Evolutionary conservation across 345 rosid species (phyloP), one percentile per base, ranked within the genome.

Genomic region (Lumnitzera littorea): DNA sequence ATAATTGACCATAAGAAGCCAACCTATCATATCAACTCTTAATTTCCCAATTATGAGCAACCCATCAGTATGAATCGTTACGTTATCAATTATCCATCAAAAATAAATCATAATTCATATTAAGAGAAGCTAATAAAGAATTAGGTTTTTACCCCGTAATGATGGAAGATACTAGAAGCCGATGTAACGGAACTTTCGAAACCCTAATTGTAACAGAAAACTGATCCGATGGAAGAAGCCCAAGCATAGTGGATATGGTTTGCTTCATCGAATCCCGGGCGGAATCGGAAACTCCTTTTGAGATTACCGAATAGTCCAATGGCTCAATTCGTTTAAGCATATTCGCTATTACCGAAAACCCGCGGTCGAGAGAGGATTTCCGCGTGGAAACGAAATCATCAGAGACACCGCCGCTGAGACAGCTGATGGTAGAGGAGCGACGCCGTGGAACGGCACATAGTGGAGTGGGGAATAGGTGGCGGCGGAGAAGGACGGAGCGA

Each of bases 181-280:
- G 86, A 60, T 80, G 72, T 0, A 91, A 79, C 51, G 95, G 92
- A 36, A 75, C 80, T 48, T 74, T 72, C 13, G 86, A 85, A 54
- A 91, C 70, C 46, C 72, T 73, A 51, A 91, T 68, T 52, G 78
- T 76, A 54, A 88, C 86, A 50, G 84, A 62, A 73, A 91, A 88
- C 16, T 85, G 89, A 70, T 83, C 85, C 7, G 96, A 91, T 13
- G 98, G 98, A 17, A 91, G 91, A 56, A 91, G 80, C 3, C 98
- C 98, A 1, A 91, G 87, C 96, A 91, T 91, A 20, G 92, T 67
- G 0, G 96, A 88, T 36, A 91, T 84, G 63, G 98, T 88, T 78
- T 82, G 89, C 72, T 91, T 91, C 95, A 91, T 91, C 1, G 98
- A 89, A 50, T 82, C 96, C 82, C 77, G 84, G 29, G 96, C 87